Conservation (phyloP, 2,329 filamentous ascomycete species). For the Paecilomyces fulvus region DNA sequence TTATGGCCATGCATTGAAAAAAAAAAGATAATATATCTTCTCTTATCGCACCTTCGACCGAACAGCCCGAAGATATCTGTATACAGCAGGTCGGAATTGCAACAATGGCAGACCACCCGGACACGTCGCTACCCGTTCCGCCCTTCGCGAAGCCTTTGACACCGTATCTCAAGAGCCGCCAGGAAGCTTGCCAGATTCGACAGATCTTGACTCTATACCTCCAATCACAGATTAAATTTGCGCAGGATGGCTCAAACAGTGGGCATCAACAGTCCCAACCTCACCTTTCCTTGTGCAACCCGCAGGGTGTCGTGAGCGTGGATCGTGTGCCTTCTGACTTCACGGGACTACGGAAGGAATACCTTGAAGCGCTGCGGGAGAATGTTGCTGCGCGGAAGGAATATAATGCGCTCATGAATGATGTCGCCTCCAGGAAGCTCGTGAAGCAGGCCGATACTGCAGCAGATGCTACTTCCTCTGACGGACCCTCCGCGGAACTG, state of each 20-base stretch:
- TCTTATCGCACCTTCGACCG: not conserved
- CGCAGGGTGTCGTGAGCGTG: constrained; percentile 23
- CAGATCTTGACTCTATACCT: constrained; percentile 31
- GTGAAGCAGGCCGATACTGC: constrained; percentile 14
- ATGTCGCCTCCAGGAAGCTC: constrained; percentile 19
- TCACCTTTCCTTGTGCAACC: constrained; percentile 28
- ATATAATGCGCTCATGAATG: constrained; percentile 26
- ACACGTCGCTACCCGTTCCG: constrained; percentile 19
- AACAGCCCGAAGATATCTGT: not conserved
- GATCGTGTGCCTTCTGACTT: constrained; percentile 31
- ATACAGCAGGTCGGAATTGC: not conserved
- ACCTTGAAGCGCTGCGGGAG: constrained; percentile 38
- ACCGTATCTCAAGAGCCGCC: constrained; percentile 31
- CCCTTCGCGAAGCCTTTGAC: constrained; percentile 25
- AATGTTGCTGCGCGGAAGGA: constrained; percentile 33
- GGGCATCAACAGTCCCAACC: constrained; percentile 15
- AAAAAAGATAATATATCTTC: not conserved
- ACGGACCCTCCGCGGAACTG: constrained; percentile 19
- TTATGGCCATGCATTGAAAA: not conserved
- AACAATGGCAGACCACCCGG: not conserved
- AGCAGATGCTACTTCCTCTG: constrained; percentile 7
- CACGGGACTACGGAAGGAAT: constrained; percentile 35
- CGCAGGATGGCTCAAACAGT: constrained; percentile 16
- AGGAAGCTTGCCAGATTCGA: constrained; percentile 32
- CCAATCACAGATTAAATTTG: constrained; percentile 26